These are phyloP conservation scores for Apiotrichum brassicae DNA, from an alignment of 1,284 basidiomycete genomes.

Conservation along the genomic window DNA sequence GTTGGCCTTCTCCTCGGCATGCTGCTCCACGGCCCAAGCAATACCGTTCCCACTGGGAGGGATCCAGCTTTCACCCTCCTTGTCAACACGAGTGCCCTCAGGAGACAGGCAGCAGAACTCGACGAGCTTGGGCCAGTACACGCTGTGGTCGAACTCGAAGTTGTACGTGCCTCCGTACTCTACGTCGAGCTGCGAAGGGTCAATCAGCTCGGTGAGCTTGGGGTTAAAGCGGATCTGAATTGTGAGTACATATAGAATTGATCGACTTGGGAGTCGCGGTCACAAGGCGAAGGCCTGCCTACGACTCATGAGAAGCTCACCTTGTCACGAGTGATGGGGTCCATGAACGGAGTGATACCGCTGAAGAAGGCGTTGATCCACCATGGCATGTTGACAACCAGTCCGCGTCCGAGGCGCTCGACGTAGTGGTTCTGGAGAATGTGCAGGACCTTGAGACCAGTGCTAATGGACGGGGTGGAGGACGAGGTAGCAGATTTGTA, in stretches of 20 bases:
- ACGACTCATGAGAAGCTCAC: slow-evolving; percentile 45
- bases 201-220: slow-evolving; percentile 66
- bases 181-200: slow-evolving; percentile 66
- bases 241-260: not conserved
- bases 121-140: slow-evolving; percentile 72
- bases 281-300: no score
- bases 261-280: not conserved
- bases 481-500: slow-evolving; percentile 56
- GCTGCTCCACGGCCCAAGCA: slow-evolving; percentile 34
- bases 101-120: slow-evolving; percentile 47
- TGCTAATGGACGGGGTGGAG: slow-evolving; percentile 71
- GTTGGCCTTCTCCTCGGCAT: slow-evolving; percentile 7
- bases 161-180: slow-evolving; percentile 74
- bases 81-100: slow-evolving; percentile 39
- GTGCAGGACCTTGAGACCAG: slow-evolving; percentile 68
- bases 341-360: slow-evolving; percentile 77
- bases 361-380: slow-evolving; percentile 80
- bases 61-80: slow-evolving; percentile 31
- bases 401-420: slow-evolving; percentile 71
- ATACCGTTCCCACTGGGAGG: slow-evolving; percentile 44
- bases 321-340: slow-evolving; percentile 85
- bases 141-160: slow-evolving; percentile 67
- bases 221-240: slow-evolving; percentile 79
- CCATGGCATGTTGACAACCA: slow-evolving; percentile 74
- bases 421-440: slow-evolving; percentile 89